Evolutionary conservation across 257 asterid species (phyloP).

Genomic region (Solanum piurae): DNA sequence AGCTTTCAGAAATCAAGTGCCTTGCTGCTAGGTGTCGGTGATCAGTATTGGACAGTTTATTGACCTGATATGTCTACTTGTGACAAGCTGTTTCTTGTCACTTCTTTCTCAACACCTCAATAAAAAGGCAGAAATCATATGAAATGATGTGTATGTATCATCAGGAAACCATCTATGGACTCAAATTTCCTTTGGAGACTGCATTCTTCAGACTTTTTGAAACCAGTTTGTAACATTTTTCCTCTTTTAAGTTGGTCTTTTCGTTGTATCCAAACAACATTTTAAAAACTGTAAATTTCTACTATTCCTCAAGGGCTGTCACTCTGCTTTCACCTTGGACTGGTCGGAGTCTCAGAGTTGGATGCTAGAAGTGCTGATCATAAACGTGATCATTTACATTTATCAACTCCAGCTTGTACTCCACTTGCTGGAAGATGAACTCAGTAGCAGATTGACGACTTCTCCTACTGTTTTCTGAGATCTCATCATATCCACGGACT

Average conservation of each 20-base stretch:
- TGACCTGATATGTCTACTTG: not conserved
- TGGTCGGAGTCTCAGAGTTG: not conserved
- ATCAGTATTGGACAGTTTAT: not conserved
- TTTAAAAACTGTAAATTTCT: not conserved
- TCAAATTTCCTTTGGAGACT: not conserved
- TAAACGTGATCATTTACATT: not conserved
- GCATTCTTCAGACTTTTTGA: not conserved
- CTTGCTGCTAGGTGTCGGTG: not conserved
- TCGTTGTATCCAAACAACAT: not conserved
- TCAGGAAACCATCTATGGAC: not conserved
- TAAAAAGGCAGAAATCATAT: not conserved
- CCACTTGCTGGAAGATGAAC: not conserved
- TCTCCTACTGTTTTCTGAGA: not conserved
- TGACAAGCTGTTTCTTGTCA: not conserved
- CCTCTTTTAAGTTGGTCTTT: not conserved
- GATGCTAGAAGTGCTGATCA: not conserved
- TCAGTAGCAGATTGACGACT: not conserved
- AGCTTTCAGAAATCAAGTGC: not conserved
- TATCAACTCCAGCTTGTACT: not conserved
- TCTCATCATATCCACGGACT: not conserved
- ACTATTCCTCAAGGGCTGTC: not conserved
- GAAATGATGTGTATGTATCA: not conserved
- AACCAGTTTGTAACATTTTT: not conserved
- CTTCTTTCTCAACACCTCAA: not conserved
- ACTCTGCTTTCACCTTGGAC: not conserved